These are phyloP conservation scores for Petrea volubilis DNA, from an alignment of 257 asterid species.

Conservation along the genomic window DNA sequence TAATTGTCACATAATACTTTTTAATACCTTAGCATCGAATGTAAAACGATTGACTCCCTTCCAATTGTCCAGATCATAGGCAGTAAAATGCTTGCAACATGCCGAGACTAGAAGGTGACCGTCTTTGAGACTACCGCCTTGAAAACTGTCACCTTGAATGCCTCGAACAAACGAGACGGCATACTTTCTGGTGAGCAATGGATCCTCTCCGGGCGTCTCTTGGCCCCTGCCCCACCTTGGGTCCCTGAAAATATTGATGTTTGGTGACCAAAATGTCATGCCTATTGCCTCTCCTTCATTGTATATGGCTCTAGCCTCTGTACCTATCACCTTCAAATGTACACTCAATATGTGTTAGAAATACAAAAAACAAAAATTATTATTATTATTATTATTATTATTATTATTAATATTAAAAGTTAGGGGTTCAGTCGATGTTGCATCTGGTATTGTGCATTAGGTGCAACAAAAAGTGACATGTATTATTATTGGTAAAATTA, in stretches of 20 bases:
- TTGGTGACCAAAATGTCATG: constrained; percentile 83
- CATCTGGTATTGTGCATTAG: no score
- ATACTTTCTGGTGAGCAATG: constrained; percentile 48
- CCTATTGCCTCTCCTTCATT: constrained; percentile 81
- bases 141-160: constrained; percentile 64
- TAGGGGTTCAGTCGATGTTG: no score
- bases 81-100: constrained; percentile 75
- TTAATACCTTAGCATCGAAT: constrained; percentile 59
- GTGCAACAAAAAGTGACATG: no score
- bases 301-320: constrained; percentile 75
- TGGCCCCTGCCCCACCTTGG: constrained; percentile 94
- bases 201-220: constrained; percentile 83
- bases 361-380: background rate
- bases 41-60: constrained; percentile 51
- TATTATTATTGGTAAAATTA: no score
- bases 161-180: constrained; percentile 75
- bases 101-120: constrained; percentile 70
- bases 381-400: no score
- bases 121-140: constrained; percentile 49
- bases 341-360: background rate
- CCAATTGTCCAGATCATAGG: constrained; percentile 77
- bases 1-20: no score
- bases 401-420: no score
- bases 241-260: constrained; percentile 70
- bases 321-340: constrained; percentile 59